Percentiles rank a stretch among this genome's conserved stretches.
Evolutionary conservation across 352 stramenopile genomes (phyloP).

Genomic region (Phytophthora melonis): DNA sequence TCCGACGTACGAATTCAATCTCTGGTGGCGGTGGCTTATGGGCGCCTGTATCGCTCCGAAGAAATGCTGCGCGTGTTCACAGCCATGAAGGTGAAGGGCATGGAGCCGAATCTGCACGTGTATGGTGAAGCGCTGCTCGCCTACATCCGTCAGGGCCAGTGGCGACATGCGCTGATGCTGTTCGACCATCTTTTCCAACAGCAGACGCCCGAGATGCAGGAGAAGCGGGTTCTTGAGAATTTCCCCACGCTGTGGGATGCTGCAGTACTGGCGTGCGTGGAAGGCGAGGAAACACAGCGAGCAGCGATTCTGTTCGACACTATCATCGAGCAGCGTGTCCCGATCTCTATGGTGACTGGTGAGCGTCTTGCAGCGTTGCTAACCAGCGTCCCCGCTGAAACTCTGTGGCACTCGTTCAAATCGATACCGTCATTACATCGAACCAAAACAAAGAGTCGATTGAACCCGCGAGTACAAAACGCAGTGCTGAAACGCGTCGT

Average conservation of each 20-base stretch:
- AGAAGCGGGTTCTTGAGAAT: conserved; percentile 45
- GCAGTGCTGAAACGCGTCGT: conserved; percentile 67
- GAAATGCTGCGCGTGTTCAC: conserved; percentile 77
- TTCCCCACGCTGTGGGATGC: conserved; percentile 80
- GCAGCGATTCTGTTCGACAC: conserved; percentile 54
- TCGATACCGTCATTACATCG: conserved; percentile 58
- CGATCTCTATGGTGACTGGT: conserved; percentile 57
- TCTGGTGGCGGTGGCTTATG: conserved; percentile 69
- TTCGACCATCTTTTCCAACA: conserved; percentile 78
- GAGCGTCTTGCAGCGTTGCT: conserved; percentile 59
- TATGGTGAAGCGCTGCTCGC: conserved; percentile 77
- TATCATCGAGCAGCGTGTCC: conserved; percentile 48
- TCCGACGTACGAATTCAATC: conserved; percentile 67
- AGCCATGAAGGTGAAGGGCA: conserved; percentile 73
- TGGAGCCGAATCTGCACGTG: conserved; percentile 74
- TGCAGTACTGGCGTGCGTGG: conserved; percentile 58
- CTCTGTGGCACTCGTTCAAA: conserved; percentile 67
- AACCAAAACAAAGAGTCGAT: conserved; percentile 30
- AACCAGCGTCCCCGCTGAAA: conserved; percentile 48
- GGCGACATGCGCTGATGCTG: conserved; percentile 75
- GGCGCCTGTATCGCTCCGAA: conserved; percentile 46
- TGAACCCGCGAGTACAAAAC: conserved; percentile 63
- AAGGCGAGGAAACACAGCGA: conserved; percentile 57
- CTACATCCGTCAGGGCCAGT: conserved; percentile 71
- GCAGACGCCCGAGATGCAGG: conserved; percentile 45